Conservation (phyloP, 805 yeast genomes). For the Suhomyces tanzawaensis region DNA sequence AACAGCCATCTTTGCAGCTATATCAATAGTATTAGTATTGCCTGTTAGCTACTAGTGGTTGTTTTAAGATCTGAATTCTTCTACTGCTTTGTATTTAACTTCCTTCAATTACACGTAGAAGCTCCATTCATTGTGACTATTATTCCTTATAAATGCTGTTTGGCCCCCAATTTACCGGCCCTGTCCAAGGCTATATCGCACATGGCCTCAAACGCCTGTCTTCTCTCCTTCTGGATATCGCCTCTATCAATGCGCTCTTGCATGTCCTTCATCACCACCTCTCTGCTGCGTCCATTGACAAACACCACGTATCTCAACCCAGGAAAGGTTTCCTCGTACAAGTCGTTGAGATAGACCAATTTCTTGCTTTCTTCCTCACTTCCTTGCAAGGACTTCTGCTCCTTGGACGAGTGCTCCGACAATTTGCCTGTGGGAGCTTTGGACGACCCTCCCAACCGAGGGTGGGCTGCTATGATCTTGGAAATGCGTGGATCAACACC, state of each 20-base stretch:
- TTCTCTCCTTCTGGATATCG: conserved; percentile 55
- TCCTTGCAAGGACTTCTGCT: conserved; percentile 63
- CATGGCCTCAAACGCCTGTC: conserved; percentile 80
- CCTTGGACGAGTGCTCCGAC: conserved; percentile 64
- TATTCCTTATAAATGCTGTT: neutral
- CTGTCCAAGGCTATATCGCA: conserved; percentile 88
- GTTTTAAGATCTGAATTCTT: too few relatives aligned
- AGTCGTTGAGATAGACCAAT: conserved; percentile 52
- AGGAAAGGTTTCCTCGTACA: conserved; percentile 60
- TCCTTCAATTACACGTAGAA: too few relatives aligned
- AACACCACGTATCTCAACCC: conserved; percentile 84
- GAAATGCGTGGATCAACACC: conserved; percentile 28
- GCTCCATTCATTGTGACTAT: neutral
- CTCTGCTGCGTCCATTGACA: conserved; percentile 78
- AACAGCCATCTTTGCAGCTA: too few relatives aligned
- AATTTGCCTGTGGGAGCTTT: conserved; percentile 33
- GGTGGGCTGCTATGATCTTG: conserved; percentile 84
- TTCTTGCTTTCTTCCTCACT: conserved; percentile 48
- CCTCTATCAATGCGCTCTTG: conserved; percentile 44
- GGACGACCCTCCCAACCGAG: conserved; percentile 60
- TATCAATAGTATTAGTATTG: too few relatives aligned
- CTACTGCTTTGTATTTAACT: too few relatives aligned
- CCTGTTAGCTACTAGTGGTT: too few relatives aligned
- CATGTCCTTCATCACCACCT: conserved; percentile 48
- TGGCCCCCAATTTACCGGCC: conserved; percentile 44